Percentiles rank a stretch among this genome's conserved stretches.
These are phyloP conservation scores for Thalassiosira hispida DNA, from an alignment of 352 stramenopile genomes.

Conservation along the genomic window DNA sequence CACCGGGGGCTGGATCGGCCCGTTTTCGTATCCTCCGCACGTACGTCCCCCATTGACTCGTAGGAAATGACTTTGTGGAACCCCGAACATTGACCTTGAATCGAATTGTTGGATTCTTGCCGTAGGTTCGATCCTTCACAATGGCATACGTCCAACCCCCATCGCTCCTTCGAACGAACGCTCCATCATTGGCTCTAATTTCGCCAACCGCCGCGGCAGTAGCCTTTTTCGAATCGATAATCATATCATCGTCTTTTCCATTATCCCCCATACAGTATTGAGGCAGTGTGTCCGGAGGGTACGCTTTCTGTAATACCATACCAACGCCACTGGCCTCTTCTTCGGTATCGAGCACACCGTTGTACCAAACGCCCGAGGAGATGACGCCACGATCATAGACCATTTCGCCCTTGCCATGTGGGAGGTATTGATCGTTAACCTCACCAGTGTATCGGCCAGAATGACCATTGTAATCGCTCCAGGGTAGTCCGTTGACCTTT, in stretches of 20 bases:
- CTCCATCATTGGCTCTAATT: background rate
- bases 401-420: background rate
- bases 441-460: slow-evolving; percentile 47
- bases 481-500: slow-evolving; percentile 49
- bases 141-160: background rate
- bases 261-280: background rate
- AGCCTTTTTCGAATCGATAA: background rate
- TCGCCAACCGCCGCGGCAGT: background rate
- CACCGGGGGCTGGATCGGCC: slow-evolving; percentile 8
- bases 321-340: background rate
- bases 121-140: background rate
- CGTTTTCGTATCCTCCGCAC: slow-evolving; percentile 23
- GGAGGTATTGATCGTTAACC: slow-evolving; percentile 43
- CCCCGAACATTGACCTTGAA: background rate
- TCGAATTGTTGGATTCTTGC: background rate
- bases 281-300: background rate
- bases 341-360: background rate
- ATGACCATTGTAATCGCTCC: slow-evolving; percentile 54
- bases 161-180: background rate
- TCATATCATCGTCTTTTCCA: background rate
- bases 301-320: background rate
- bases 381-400: slow-evolving; percentile 1
- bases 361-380: background rate
- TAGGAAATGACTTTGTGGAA: slow-evolving; percentile 21
- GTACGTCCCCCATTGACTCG: slow-evolving; percentile 45